A percentile compares a stretch with the other conserved stretches of the same genome.
phyloP scores from a whole-genome alignment of 164 flowering plant genomes.

The Stephania cephalantha region DNA sequence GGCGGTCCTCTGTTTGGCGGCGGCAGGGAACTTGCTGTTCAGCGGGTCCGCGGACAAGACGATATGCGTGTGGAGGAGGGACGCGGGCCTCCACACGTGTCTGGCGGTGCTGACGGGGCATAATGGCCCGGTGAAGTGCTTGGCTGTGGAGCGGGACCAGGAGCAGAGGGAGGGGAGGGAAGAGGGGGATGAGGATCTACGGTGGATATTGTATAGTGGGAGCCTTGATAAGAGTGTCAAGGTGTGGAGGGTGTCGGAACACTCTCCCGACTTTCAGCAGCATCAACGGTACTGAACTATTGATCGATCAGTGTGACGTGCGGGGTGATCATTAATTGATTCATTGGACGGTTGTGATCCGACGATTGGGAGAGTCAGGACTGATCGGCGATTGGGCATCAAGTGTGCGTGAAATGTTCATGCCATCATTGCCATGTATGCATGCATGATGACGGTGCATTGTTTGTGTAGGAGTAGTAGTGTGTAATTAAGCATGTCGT shows the following conservation, averaged over 20 bases:
- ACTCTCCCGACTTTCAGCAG: slow-evolving; percentile 22
- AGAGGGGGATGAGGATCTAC: slow-evolving; percentile 18
- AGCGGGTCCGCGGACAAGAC: slow-evolving; percentile 84
- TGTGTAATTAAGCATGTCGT: too few species aligned
- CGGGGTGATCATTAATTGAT: too few species aligned
- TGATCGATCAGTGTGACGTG: too few species aligned
- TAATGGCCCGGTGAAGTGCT: slow-evolving; percentile 73
- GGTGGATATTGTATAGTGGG: slow-evolving; percentile 73
- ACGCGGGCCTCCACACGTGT: slow-evolving; percentile 49
- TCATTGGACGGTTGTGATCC: too few species aligned
- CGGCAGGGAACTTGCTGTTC: slow-evolving; percentile 54
- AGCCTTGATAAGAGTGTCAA: slow-evolving; percentile 80
- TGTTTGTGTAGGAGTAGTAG: too few species aligned
- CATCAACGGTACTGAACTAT: background rate
- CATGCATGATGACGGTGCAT: too few species aligned
- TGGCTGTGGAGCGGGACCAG: slow-evolving; percentile 52
- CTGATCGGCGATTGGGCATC: too few species aligned
- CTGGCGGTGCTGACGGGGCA: slow-evolving; percentile 71
- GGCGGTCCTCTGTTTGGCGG: slow-evolving; percentile 67
- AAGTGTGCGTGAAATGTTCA: too few species aligned
- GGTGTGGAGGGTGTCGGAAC: slow-evolving; percentile 72
- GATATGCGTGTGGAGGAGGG: slow-evolving; percentile 77
- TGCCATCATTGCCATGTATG: too few species aligned
- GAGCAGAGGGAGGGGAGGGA: slow-evolving; percentile 13
- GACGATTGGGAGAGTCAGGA: too few species aligned